These are phyloP conservation scores for Aureobasidium leucospermi DNA, from an alignment of 2,329 filamentous ascomycete genomes.

Conservation along the genomic window DNA sequence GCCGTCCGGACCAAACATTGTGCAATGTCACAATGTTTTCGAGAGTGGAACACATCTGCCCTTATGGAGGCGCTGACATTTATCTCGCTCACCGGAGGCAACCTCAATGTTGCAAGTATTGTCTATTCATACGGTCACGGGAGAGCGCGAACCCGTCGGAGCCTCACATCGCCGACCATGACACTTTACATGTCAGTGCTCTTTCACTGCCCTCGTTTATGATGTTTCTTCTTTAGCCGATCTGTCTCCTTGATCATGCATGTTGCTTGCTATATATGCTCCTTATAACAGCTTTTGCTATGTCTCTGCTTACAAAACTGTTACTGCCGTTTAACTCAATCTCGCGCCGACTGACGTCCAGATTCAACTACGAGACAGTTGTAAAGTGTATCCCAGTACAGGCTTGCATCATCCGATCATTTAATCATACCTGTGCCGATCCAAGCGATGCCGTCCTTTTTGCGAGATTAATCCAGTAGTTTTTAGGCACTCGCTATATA, in stretches of 20 bases:
- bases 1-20: too few species aligned
- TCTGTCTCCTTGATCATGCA: neutral
- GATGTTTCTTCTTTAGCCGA: neutral
- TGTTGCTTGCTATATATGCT: neutral
- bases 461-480: slow-evolving; percentile 2
- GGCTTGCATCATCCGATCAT: neutral
- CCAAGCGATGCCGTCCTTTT: neutral
- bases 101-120: too few species aligned
- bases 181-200: neutral
- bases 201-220: neutral
- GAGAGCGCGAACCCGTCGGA: neutral
- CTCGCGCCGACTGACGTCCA: neutral
- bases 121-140: too few species aligned
- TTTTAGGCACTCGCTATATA: slow-evolving; percentile 2
- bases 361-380: neutral
- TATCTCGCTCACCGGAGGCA: too few species aligned
- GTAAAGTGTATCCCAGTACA: neutral
- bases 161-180: neutral
- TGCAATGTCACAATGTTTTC: too few species aligned
- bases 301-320: neutral
- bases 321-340: neutral
- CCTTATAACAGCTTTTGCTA: neutral
- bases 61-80: too few species aligned
- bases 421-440: slow-evolving; percentile 2
- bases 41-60: too few species aligned